These are phyloP conservation scores for Tuber umbilicatum DNA, from an alignment of 495 filamentous ascomycete species.

Conservation along the genomic window DNA sequence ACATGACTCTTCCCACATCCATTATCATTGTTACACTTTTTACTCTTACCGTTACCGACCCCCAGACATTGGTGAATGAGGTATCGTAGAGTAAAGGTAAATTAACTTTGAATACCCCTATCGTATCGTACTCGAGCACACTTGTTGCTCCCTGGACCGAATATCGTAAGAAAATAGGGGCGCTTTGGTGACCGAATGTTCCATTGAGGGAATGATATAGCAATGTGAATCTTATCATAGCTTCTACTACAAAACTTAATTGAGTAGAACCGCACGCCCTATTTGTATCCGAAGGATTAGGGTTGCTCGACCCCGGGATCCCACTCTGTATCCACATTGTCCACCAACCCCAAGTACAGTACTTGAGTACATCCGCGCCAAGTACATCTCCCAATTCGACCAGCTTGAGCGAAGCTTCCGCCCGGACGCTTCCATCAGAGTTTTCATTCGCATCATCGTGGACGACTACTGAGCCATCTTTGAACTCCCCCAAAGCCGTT, in stretches of 20 bases:
- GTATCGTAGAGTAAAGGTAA: too few species aligned
- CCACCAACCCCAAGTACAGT: constrained; percentile 4
- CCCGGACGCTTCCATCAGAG: constrained; percentile 36
- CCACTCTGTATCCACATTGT: constrained; percentile 9
- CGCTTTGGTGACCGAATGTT: neutral
- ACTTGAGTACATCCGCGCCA: constrained; percentile 9
- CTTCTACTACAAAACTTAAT: neutral
- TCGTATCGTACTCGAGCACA: too few species aligned
- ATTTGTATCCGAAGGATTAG: neutral
- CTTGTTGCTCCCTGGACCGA: neutral
- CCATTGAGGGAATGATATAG: too few species aligned
- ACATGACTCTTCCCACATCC: too few species aligned
- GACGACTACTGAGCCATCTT: constrained; percentile 40
- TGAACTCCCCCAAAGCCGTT: constrained; percentile 38
- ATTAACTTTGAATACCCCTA: too few species aligned
- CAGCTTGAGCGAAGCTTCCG: constrained; percentile 42
- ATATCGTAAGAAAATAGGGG: neutral
- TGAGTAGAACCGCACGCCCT: neutral
- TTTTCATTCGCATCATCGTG: constrained; percentile 45
- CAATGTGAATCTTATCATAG: neutral
- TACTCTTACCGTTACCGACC: too few species aligned
- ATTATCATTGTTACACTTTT: too few species aligned
- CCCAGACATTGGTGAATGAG: too few species aligned
- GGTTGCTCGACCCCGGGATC: constrained; percentile 3
- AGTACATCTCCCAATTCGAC: constrained; percentile 40